Evolutionary conservation across 2,329 filamentous ascomycete genomes (phyloP).

Genomic region (Neonectria ditissima): DNA sequence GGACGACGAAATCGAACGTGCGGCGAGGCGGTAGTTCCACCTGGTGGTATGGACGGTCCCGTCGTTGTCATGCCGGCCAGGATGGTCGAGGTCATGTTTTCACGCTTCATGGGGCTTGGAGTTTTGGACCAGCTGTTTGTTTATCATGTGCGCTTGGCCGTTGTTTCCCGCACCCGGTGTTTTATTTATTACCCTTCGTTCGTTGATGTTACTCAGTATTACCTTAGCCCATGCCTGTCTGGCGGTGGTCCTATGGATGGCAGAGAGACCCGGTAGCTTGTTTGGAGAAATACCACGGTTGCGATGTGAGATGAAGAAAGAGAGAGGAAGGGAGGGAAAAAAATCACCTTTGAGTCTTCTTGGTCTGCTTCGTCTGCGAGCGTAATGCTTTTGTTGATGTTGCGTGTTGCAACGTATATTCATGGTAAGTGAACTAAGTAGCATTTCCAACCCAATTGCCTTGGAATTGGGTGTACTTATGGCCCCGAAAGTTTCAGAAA

Average conservation of each 20-base stretch:
- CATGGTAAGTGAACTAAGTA: conserved; percentile 1
- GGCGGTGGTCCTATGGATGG: conserved; percentile 13
- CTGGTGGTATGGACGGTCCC: conserved; percentile 20
- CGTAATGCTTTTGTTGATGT: conserved; percentile 9
- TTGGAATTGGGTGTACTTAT: background rate
- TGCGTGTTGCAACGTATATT: background rate
- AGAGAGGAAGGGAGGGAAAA: conserved; percentile 6
- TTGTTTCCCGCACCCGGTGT: conserved; percentile 24
- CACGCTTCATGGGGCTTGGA: conserved; percentile 38
- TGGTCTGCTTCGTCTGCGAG: conserved; percentile 7
- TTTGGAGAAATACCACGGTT: conserved; percentile 36
- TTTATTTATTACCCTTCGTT: conserved; percentile 27
- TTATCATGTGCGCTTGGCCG: conserved; percentile 26
- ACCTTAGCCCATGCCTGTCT: conserved; percentile 14
- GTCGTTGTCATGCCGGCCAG: conserved; percentile 13
- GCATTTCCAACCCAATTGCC: background rate
- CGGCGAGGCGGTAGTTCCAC: conserved; percentile 45
- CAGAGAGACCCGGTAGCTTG: conserved; percentile 18
- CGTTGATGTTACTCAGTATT: conserved; percentile 30
- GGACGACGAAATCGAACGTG: conserved; percentile 67
- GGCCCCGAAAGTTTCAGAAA: background rate
- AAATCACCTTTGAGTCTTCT: conserved; percentile 17
- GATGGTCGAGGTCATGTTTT: conserved; percentile 26
- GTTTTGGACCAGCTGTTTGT: conserved; percentile 35
- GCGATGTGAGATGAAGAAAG: conserved; percentile 14